Conservation (phyloP, 257 asterid species). For the Solanum gracilifrons region DNA sequence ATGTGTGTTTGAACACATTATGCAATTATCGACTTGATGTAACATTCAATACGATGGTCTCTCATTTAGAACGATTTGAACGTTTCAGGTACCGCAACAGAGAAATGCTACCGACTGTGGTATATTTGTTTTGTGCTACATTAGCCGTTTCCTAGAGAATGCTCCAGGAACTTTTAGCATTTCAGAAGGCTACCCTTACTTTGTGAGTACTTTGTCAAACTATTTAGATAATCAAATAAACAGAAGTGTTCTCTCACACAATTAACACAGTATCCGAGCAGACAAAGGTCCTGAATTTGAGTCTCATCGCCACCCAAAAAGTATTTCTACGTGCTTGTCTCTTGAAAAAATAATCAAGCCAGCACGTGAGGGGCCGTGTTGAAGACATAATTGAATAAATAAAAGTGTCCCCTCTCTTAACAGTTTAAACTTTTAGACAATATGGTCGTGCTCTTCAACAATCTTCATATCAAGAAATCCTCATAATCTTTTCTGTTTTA, state of each 20-base stretch:
- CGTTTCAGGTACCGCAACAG: slow-evolving; percentile 70
- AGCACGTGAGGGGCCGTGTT: background rate
- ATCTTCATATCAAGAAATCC: background rate
- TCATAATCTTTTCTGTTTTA: background rate
- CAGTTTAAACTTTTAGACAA: background rate
- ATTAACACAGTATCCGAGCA: background rate
- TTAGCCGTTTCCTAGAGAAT: slow-evolving; percentile 32
- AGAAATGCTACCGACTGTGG: slow-evolving; percentile 45
- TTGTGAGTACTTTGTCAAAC: slow-evolving; percentile 37
- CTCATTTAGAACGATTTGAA: background rate
- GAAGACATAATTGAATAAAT: background rate
- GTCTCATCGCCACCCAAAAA: background rate
- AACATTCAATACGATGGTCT: background rate
- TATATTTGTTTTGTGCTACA: slow-evolving; percentile 37
- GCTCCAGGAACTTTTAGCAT: slow-evolving; percentile 35
- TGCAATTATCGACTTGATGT: background rate
- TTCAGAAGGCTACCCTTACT: slow-evolving; percentile 49
- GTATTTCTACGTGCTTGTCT: background rate
- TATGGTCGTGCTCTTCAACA: background rate
- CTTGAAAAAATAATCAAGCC: background rate
- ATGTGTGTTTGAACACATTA: background rate
- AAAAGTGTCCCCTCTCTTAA: background rate
- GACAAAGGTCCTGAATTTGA: background rate
- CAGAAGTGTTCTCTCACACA: background rate
- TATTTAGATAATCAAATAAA: background rate